Evolutionary conservation across 2,329 filamentous ascomycete species (phyloP).

Genomic region (Verticillium dahliae): DNA sequence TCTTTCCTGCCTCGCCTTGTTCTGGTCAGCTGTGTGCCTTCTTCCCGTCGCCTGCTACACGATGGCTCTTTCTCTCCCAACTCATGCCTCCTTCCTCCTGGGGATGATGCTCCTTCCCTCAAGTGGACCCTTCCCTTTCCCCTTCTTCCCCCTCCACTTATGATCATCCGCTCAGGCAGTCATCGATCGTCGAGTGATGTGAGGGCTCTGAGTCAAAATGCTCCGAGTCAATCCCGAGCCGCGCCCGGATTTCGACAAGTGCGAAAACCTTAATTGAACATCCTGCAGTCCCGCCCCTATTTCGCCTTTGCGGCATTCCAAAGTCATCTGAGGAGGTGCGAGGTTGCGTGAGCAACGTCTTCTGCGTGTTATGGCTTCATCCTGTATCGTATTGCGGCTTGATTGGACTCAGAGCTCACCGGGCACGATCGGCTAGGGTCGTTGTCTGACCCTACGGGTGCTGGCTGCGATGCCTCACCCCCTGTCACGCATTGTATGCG

Average conservation of each 20-base stretch:
- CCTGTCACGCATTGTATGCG: no score
- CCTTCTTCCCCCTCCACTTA: neutral
- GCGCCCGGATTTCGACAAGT: slow-evolving; percentile 1
- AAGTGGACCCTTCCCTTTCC: neutral
- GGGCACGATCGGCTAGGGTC: no score
- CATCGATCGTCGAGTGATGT: neutral
- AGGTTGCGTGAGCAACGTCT: no score
- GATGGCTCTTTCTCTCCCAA: neutral
- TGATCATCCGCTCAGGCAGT: neutral
- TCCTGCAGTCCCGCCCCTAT: neutral
- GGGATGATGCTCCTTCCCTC: neutral
- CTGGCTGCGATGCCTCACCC: no score
- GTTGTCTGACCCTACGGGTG: no score
- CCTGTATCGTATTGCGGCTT: no score
- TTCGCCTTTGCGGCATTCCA: neutral
- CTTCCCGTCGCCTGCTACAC: neutral
- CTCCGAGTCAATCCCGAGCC: neutral
- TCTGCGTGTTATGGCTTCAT: no score
- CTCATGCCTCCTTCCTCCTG: neutral
- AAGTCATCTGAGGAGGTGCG: no score
- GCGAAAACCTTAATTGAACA: slow-evolving; percentile 1
- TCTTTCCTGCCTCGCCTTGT: neutral
- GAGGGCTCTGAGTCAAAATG: neutral
- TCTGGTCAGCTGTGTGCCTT: no score
- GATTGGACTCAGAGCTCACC: no score